phyloP scores from a whole-genome alignment of 2,329 filamentous ascomycete species.

The Penicillium sp. region DNA sequence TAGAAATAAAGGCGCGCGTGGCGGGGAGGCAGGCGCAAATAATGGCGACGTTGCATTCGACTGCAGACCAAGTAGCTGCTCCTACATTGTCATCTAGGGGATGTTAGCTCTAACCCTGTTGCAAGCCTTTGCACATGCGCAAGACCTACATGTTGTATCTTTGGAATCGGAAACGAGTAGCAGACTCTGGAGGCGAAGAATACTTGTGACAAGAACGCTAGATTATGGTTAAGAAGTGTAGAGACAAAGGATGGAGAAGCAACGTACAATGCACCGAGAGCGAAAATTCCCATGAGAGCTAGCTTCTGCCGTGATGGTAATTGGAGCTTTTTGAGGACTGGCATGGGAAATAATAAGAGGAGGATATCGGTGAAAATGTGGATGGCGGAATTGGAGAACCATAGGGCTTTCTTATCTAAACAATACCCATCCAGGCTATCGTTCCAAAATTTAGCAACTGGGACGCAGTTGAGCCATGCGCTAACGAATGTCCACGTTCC shows the following conservation, averaged over 20 bases:
- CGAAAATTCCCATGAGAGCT: slow-evolving; percentile 48
- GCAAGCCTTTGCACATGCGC: neutral
- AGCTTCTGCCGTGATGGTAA: slow-evolving; percentile 45
- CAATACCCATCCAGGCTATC: slow-evolving; percentile 34
- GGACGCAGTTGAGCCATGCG: slow-evolving; percentile 38
- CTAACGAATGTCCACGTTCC: slow-evolving; percentile 38
- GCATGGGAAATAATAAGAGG: slow-evolving; percentile 49
- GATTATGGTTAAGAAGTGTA: neutral
- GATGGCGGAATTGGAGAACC: slow-evolving; percentile 50
- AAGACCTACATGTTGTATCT: slow-evolving; percentile 36
- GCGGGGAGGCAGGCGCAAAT: slow-evolving; percentile 48
- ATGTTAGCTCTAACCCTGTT: neutral
- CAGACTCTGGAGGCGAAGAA: slow-evolving; percentile 40
- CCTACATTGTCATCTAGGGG: slow-evolving; percentile 36
- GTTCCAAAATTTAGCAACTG: slow-evolving; percentile 38
- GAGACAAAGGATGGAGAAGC: neutral
- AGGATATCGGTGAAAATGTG: slow-evolving; percentile 50
- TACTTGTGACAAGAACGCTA: slow-evolving; percentile 47
- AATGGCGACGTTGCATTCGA: slow-evolving; percentile 49
- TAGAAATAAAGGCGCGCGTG: slow-evolving; percentile 33
- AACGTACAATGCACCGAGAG: slow-evolving; percentile 49
- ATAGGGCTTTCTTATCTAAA: slow-evolving; percentile 46
- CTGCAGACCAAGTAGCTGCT: slow-evolving; percentile 50
- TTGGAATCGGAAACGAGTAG: slow-evolving; percentile 33
- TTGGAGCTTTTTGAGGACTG: slow-evolving; percentile 46